Evolutionary conservation across 1,139 yeast species (phyloP).

Genomic region (Saccharomyces pastorianus): DNA sequence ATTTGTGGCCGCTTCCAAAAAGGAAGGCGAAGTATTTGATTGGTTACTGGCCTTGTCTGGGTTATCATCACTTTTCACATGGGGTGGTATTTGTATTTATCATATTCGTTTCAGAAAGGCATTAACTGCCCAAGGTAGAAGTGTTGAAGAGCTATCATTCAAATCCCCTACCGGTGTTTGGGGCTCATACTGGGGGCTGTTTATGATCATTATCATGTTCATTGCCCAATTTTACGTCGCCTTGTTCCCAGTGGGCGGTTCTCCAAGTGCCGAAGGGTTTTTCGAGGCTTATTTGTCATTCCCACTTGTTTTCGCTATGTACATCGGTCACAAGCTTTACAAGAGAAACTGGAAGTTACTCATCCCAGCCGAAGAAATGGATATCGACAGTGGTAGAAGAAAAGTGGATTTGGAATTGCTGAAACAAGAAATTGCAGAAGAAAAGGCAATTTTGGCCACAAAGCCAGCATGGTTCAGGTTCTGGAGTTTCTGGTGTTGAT

Average conservation of each 20-base stretch:
- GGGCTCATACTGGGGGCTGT: constrained; percentile 46
- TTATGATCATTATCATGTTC: constrained; percentile 43
- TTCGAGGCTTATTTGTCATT: constrained; percentile 57
- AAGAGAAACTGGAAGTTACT: constrained; percentile 47
- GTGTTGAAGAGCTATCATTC: constrained; percentile 46
- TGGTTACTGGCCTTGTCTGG: constrained; percentile 68
- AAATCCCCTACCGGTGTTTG: constrained; percentile 47
- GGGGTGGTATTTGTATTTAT: constrained; percentile 57
- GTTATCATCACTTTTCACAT: constrained; percentile 56
- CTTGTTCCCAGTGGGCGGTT: constrained; percentile 53
- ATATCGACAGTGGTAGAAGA: constrained; percentile 68
- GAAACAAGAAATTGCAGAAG: constrained; percentile 62
- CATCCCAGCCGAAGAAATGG: constrained; percentile 48
- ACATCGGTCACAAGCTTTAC: constrained; percentile 51
- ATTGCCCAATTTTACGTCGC: constrained; percentile 51
- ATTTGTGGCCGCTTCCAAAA: constrained; percentile 50
- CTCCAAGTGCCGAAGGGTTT: constrained; percentile 45
- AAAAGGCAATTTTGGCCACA: constrained; percentile 45
- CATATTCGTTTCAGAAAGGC: constrained; percentile 63
- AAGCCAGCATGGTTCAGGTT: constrained; percentile 49
- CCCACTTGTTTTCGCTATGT: constrained; percentile 51
- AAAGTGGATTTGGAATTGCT: constrained; percentile 58
- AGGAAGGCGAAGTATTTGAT: constrained; percentile 49
- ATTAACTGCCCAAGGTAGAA: constrained; percentile 48
- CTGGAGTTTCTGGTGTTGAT: constrained; percentile 52